Base-by-base conservation (phyloP, 2,329 filamentous ascomycete genomes). In the Amauroascus verrucosus region DNA sequence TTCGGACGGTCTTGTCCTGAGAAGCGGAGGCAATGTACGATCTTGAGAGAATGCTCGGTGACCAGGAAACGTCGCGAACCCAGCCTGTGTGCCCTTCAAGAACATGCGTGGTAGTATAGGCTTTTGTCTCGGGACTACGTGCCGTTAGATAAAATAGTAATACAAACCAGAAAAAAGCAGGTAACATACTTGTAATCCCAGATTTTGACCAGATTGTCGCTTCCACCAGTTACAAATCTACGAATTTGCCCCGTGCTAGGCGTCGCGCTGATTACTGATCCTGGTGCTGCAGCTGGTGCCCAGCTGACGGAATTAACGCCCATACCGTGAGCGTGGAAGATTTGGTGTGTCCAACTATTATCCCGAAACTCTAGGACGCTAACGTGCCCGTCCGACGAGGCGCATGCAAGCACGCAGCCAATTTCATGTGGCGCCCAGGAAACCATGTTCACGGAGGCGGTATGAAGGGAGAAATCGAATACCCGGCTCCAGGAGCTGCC, bases 41-140 rank as follows among this genome's bases (percentile, higher is more conserved):
- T 78, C 95, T 96, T 64, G 90, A 87, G 55, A 98, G 78, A 53
- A 97, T 87, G 22, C 89, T 96, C 9, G 93, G 93, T 48, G 86
- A 91, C 93, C 93, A 98, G 13, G 91, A 88, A 11, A 98, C 93
- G 69, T 98, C 93, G 59, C 93, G 84, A 53, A 98, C 93, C 93
- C 93, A 98, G 75, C 97, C 93, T 5, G 82, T 80, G 73, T 98
- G 93, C 58, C 93, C 93, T 60, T 72, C 67, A 60, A 98, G 76
- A 9, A 85, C 73, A 43, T 73, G 69, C 40, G 73, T 73, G 55
- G 73, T 70, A 53, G 72, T 70, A 67, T 81, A 82, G 38, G 70
- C 73, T 57, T 75, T 74, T 37, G 70, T 70, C 59, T 81, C 77
- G 4, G 71, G 64, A 63, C 74, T 79, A 49, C 43, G 45, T 37